phyloP scores from a whole-genome alignment of 1,284 basidiomycete genomes.

The Chalciporus sp. region DNA sequence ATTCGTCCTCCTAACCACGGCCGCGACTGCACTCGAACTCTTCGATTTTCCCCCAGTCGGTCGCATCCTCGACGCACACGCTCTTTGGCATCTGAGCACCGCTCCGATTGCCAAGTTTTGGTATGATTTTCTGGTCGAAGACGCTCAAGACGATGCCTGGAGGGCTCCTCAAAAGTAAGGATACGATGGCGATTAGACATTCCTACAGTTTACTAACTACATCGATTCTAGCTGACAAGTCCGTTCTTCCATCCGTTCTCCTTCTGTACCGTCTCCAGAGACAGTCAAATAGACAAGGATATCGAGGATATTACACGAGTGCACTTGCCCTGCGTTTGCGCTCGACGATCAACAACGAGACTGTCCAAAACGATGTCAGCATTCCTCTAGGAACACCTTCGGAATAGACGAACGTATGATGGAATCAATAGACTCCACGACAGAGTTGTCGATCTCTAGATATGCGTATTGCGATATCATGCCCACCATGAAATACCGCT shows the following conservation, averaged over 20 bases:
- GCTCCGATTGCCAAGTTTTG: slow-evolving; percentile 79
- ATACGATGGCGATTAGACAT: slow-evolving; percentile 1
- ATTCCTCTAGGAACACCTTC: not conserved
- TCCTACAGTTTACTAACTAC: slow-evolving; percentile 10
- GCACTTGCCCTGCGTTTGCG: slow-evolving; percentile 15
- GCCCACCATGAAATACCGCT: slow-evolving; percentile 39
- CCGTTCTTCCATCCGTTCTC: not conserved
- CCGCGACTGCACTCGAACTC: slow-evolving; percentile 82
- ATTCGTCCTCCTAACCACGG: slow-evolving; percentile 73
- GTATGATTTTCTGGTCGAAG: slow-evolving; percentile 81
- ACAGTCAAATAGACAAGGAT: not conserved
- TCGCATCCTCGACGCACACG: slow-evolving; percentile 88
- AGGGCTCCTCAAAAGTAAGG: slow-evolving; percentile 32
- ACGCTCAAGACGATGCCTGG: slow-evolving; percentile 65
- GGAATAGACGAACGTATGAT: slow-evolving; percentile 36
- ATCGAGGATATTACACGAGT: slow-evolving; percentile 5
- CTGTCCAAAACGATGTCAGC: slow-evolving; percentile 13
- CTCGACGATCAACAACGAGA: slow-evolving; percentile 26
- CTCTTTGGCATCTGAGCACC: slow-evolving; percentile 93
- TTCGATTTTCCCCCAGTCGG: slow-evolving; percentile 88
- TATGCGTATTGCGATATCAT: slow-evolving; percentile 41
- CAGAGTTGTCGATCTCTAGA: slow-evolving; percentile 39
- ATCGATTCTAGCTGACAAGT: slow-evolving; percentile 20
- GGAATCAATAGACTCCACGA: slow-evolving; percentile 40
- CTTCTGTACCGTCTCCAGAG: not conserved